phyloP scores from a whole-genome alignment of 192 early-diverging fungal species.

The Paraglomus brasilianum region DNA sequence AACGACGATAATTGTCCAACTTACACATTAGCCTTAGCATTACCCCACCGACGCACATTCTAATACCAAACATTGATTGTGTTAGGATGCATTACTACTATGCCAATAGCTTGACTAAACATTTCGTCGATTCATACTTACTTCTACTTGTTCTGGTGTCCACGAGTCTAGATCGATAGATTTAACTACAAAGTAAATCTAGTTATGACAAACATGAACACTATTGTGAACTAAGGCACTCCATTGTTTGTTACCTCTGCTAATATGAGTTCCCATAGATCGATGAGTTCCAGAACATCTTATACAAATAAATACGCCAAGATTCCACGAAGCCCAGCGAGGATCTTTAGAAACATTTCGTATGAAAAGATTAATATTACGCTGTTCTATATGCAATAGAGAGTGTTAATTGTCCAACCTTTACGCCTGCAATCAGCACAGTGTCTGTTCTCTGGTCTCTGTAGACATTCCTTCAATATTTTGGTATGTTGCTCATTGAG shows the following conservation, averaged over 20 bases:
- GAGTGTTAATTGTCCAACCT: constrained; percentile 44
- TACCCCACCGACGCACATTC: constrained; percentile 80
- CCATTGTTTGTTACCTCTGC: constrained; percentile 57
- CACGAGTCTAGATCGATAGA: constrained; percentile 81
- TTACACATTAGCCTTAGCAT: constrained; percentile 66
- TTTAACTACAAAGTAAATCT: constrained; percentile 56
- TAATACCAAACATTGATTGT: neutral
- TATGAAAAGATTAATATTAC: constrained; percentile 21
- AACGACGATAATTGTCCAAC: neutral
- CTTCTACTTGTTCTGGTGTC: constrained; percentile 73
- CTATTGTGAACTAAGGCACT: neutral
- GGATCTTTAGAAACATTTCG: constrained; percentile 49
- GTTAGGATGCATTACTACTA: neutral
- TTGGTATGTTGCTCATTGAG: constrained; percentile 68
- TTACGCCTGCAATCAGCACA: constrained; percentile 84
- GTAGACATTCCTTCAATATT: constrained; percentile 70
- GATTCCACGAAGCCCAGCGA: constrained; percentile 68
- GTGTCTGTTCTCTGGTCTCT: constrained; percentile 63
- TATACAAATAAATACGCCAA: constrained; percentile 63
- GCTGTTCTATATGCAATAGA: constrained; percentile 1
- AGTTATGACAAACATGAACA: constrained; percentile 5
- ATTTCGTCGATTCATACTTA: neutral
- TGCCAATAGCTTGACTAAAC: neutral
- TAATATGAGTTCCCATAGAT: constrained; percentile 82
- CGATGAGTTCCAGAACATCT: constrained; percentile 74